Evolutionary conservation across 352 stramenopile species (phyloP).

Genomic region (Globisporangium takayamanum): DNA sequence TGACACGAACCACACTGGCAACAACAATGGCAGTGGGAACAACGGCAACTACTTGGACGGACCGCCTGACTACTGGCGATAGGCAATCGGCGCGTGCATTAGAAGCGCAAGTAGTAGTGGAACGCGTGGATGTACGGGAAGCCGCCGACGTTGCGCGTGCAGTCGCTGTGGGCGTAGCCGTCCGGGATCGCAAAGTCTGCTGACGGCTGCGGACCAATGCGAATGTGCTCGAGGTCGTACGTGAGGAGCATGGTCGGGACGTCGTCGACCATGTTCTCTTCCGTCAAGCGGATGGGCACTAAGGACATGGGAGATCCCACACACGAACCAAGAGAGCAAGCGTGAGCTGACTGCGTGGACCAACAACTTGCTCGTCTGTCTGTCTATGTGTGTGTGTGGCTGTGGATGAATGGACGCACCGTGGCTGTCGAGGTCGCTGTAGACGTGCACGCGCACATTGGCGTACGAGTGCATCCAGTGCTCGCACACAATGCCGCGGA

Average conservation of each 20-base stretch:
- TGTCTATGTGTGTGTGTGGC: background rate
- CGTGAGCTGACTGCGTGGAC: background rate
- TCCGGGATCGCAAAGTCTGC: conserved; percentile 46
- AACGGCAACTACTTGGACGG: conserved; percentile 30
- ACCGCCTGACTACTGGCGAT: conserved; percentile 53
- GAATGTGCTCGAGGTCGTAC: conserved; percentile 52
- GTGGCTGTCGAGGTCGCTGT: conserved; percentile 33
- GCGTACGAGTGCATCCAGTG: conserved; percentile 55
- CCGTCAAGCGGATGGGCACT: conserved; percentile 64
- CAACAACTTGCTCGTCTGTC: background rate
- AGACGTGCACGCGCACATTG: conserved; percentile 52
- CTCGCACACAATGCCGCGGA: conserved; percentile 49
- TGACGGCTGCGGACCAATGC: conserved; percentile 38
- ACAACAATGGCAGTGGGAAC: background rate
- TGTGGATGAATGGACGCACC: conserved; percentile 16
- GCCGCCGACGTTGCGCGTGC: conserved; percentile 46
- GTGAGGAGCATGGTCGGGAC: conserved; percentile 49
- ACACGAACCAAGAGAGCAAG: background rate
- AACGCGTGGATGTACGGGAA: conserved; percentile 79
- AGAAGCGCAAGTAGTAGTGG: conserved; percentile 69
- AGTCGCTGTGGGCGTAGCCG: conserved; percentile 53
- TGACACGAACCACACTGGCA: background rate
- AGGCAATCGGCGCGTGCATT: conserved; percentile 26
- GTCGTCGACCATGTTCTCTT: conserved; percentile 45
- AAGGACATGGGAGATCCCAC: too few species aligned